A percentile compares a stretch with the other conserved stretches of the same genome.
Evolutionary conservation across 2,329 filamentous ascomycete species (phyloP).

Genomic region (Orbilia brochopaga): DNA sequence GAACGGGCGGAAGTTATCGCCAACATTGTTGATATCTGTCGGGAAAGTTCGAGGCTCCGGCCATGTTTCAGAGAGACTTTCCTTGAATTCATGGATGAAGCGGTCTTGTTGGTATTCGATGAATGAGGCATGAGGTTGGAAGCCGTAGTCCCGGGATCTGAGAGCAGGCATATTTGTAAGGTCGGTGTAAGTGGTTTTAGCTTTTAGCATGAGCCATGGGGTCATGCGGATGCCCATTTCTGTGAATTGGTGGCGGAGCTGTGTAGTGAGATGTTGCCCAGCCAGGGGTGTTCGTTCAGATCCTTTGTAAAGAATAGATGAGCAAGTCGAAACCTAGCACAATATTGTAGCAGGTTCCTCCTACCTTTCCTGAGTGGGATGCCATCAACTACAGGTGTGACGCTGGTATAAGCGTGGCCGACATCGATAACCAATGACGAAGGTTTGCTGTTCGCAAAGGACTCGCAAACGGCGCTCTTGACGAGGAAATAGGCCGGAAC

Average conservation of each 20-base stretch:
- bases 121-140: slow-evolving; percentile 72
- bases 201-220: slow-evolving; percentile 85
- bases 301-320: slow-evolving; percentile 10
- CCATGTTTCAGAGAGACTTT: slow-evolving; percentile 95
- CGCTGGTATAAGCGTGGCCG: slow-evolving; percentile 83
- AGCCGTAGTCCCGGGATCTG: slow-evolving; percentile 71
- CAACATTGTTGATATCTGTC: slow-evolving; percentile 38
- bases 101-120: slow-evolving; percentile 86
- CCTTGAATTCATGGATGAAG: slow-evolving; percentile 93
- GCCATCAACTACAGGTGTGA: slow-evolving; percentile 91
- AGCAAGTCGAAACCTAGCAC: slow-evolving; percentile 6
- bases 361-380: slow-evolving; percentile 80
- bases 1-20: slow-evolving; percentile 37
- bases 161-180: slow-evolving; percentile 77
- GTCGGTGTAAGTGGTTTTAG: slow-evolving; percentile 84
- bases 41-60: slow-evolving; percentile 64
- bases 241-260: slow-evolving; percentile 70
- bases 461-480: slow-evolving; percentile 83
- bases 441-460: slow-evolving; percentile 82
- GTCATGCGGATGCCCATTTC: slow-evolving; percentile 62
- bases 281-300: slow-evolving; percentile 84
- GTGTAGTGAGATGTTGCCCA: slow-evolving; percentile 86
- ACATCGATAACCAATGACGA: slow-evolving; percentile 92
- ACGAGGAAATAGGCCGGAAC: slow-evolving; percentile 93
- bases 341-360: too few species aligned